Evolutionary conservation across 441 rosid genomes (phyloP).

Genomic region (Heliophila coronopifolia): DNA sequence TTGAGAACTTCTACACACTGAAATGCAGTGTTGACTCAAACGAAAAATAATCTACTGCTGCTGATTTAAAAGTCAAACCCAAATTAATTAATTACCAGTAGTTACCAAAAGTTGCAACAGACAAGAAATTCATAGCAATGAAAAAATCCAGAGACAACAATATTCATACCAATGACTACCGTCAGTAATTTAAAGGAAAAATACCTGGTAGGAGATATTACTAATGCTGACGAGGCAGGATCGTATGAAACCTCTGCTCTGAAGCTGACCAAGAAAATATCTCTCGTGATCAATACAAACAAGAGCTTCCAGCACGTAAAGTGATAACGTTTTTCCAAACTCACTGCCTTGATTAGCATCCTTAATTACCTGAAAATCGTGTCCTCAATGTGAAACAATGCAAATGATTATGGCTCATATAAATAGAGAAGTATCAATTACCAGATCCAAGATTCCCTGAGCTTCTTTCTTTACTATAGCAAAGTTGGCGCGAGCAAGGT

Average conservation of each 20-base stretch:
- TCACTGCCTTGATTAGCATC: slow-evolving; percentile 92
- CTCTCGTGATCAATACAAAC: slow-evolving; percentile 81
- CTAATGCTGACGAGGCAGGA: slow-evolving; percentile 70
- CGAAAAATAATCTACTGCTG: neutral
- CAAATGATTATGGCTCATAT: slow-evolving; percentile 5
- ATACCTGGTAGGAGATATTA: slow-evolving; percentile 65
- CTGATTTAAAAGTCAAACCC: neutral
- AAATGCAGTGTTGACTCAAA: neutral
- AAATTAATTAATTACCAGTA: neutral
- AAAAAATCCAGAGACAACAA: neutral
- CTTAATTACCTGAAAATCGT: slow-evolving; percentile 57
- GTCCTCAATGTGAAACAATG: slow-evolving; percentile 4
- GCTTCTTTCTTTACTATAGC: slow-evolving; percentile 80
- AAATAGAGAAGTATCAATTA: slow-evolving; percentile 29
- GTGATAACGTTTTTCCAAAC: slow-evolving; percentile 87
- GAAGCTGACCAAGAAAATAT: slow-evolving; percentile 85
- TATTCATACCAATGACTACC: neutral
- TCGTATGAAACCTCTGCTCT: slow-evolving; percentile 87
- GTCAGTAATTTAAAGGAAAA: slow-evolving; percentile 6
- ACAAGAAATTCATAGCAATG: neutral
- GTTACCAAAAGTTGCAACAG: slow-evolving; percentile 9
- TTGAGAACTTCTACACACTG: slow-evolving; percentile 4
- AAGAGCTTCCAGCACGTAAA: slow-evolving; percentile 82
- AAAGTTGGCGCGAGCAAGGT: slow-evolving; percentile 77
- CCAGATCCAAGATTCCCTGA: slow-evolving; percentile 86